phyloP scores from a whole-genome alignment of 2,329 filamentous ascomycete genomes.

The Daldinia sp. region DNA sequence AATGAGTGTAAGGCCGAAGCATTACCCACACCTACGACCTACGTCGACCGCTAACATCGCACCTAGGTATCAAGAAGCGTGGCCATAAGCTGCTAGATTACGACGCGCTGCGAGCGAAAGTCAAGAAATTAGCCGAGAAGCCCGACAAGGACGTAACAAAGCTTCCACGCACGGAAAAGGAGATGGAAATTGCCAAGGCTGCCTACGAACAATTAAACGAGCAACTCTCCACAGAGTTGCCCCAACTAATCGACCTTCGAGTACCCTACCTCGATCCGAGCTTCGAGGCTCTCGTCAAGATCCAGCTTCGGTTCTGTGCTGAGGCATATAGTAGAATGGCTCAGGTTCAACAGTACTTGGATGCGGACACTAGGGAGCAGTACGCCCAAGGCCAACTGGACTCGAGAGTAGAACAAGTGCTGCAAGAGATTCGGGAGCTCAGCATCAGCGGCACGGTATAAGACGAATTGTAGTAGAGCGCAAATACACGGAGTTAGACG shows the following conservation, averaged over 20 bases:
- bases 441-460: slow-evolving; percentile 83
- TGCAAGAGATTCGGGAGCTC: slow-evolving; percentile 96
- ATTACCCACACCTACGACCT: neutral
- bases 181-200: slow-evolving; percentile 90
- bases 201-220: slow-evolving; percentile 98
- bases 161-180: slow-evolving; percentile 93
- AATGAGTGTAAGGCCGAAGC: slow-evolving; percentile 77
- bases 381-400: slow-evolving; percentile 95
- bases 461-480: slow-evolving; percentile 15
- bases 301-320: slow-evolving; percentile 95
- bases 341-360: slow-evolving; percentile 97
- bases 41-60: slow-evolving; percentile 27
- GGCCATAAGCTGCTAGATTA: slow-evolving; percentile 99
- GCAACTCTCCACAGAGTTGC: slow-evolving; percentile 89
- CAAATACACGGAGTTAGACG: slow-evolving; percentile 21
- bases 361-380: slow-evolving; percentile 93
- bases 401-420: slow-evolving; percentile 88
- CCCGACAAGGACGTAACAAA: slow-evolving; percentile 98
- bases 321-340: slow-evolving; percentile 98
- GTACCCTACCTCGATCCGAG: slow-evolving; percentile 97
- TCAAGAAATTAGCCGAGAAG: slow-evolving; percentile 97
- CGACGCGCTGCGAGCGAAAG: slow-evolving; percentile 92
- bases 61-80: slow-evolving; percentile 93
- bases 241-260: slow-evolving; percentile 93
- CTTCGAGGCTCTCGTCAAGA: slow-evolving; percentile 98